These are phyloP conservation scores for Leccinum subfulvum DNA, from an alignment of 1,284 basidiomycete species.

Conservation along the genomic window DNA sequence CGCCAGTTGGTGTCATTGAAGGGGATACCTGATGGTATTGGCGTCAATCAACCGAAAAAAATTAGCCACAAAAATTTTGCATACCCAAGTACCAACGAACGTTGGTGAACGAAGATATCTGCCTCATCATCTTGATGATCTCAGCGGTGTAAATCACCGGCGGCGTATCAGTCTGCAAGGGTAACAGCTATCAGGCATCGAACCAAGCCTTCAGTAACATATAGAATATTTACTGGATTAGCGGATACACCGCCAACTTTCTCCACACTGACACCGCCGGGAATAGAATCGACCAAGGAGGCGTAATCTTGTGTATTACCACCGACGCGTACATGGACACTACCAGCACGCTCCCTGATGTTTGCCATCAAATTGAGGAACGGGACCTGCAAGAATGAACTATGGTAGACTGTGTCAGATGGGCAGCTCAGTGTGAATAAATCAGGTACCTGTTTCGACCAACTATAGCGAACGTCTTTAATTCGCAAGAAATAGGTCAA, in stretches of 20 bases:
- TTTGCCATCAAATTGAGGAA: conserved; percentile 45
- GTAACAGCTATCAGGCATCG: background rate
- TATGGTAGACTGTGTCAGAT: conserved; percentile 27
- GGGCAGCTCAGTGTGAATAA: background rate
- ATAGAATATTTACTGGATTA: background rate
- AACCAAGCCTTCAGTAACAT: background rate
- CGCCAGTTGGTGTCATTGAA: background rate
- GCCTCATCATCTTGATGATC: background rate
- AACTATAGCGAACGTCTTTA: conserved; percentile 7
- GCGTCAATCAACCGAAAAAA: background rate
- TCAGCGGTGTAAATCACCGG: background rate
- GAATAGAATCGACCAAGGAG: background rate
- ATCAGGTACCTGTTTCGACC: conserved; percentile 18
- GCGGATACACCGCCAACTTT: background rate
- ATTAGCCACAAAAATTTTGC: background rate
- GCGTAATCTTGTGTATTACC: background rate
- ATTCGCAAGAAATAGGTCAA: background rate
- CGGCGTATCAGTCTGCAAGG: background rate
- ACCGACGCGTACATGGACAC: background rate
- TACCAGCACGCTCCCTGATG: background rate
- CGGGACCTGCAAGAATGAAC: conserved; percentile 36
- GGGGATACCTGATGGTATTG: background rate
- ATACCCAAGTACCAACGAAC: background rate
- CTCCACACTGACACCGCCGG: background rate
- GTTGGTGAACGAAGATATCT: background rate